Evolutionary conservation across 495 filamentous ascomycete species (phyloP), one percentile per base, ranked within the genome.

Genomic region (Trichoderma erinaceum): DNA sequence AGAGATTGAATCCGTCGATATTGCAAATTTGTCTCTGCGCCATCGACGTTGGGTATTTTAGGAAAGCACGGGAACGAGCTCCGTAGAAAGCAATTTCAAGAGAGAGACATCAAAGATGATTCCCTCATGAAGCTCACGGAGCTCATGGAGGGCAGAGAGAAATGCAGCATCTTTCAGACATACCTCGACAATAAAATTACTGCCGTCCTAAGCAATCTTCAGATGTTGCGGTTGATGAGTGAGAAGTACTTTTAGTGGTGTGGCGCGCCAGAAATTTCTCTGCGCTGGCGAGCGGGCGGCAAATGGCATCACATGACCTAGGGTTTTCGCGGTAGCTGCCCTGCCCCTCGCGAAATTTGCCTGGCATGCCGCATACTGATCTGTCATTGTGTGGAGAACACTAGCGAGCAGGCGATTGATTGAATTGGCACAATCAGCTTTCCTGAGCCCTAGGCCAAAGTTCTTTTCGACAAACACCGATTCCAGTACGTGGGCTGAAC

Each of bases 151-250:
- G 66, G 56, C n/a, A 70, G 70, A 66, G 66, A 72, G 50, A 68
- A 46, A 67, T 66, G 67, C 73, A 73, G 72, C 73, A 75, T 75
- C 73, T 63, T 73, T 67, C 72, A 76, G 70, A 83, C 82, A 68
- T 85, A 84, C 83, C 83, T 85, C 84, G 83, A 84, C 82, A 84
- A 79, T 76, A 71, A 75, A 73, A 74, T 73, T 78, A 75, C 76
- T 82, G 78, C 78, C 78, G 75, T 85, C 84, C 82, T 86, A 77
- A 84, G 82, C 82, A 82, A 80, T 76, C 80, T 75, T 76, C 70
- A 78, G 75, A 81, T 80, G 76, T 73, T 76, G 78, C 75, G 73
- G 75, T 72, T 71, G 65, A 63, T 77, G 73, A 72, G 69, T 72
- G 74, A 71, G 72, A 48, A 66, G 43, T 25, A 6, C 3, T 58